Evolutionary conservation across 352 stramenopile species (phyloP).

Genomic region (Aphanomyces cochlioides): DNA sequence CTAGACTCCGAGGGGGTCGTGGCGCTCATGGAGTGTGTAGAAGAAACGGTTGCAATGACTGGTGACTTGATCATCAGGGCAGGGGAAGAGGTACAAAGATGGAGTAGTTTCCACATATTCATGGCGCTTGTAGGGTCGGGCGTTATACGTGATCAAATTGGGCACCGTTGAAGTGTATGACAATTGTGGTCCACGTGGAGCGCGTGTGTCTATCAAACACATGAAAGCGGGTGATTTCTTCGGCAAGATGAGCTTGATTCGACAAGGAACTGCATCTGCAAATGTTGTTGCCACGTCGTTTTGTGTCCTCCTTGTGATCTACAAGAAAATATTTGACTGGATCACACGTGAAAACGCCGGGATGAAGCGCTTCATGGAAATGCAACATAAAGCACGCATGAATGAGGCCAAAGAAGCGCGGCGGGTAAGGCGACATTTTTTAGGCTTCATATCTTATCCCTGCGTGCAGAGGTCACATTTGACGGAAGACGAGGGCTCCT

Average conservation of each 20-base stretch:
- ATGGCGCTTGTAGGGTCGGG: neutral
- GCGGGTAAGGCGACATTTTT: neutral
- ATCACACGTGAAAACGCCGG: constrained; percentile 8
- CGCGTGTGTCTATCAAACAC: neutral
- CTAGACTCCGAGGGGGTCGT: constrained; percentile 3
- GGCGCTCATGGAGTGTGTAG: constrained; percentile 7
- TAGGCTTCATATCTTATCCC: too few relatives aligned
- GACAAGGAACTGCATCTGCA: neutral
- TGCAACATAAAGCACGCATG: neutral
- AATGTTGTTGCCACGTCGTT: constrained; percentile 5
- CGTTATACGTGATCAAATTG: constrained; percentile 13
- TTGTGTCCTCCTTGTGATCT: constrained; percentile 9
- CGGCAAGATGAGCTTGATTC: constrained; percentile 13
- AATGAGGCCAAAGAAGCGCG: neutral
- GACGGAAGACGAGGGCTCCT: too few relatives aligned
- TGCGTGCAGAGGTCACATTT: too few relatives aligned
- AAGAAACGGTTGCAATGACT: constrained; percentile 5
- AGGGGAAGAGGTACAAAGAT: constrained; percentile 1
- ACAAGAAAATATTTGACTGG: constrained; percentile 19
- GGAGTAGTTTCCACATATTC: neutral
- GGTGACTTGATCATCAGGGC: constrained; percentile 11
- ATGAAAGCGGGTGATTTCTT: neutral
- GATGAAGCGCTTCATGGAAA: neutral
- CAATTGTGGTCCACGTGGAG: neutral
- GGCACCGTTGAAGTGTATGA: constrained; percentile 10